Conservation (phyloP, 495 filamentous ascomycete species). For the Neurospora sp. region DNA sequence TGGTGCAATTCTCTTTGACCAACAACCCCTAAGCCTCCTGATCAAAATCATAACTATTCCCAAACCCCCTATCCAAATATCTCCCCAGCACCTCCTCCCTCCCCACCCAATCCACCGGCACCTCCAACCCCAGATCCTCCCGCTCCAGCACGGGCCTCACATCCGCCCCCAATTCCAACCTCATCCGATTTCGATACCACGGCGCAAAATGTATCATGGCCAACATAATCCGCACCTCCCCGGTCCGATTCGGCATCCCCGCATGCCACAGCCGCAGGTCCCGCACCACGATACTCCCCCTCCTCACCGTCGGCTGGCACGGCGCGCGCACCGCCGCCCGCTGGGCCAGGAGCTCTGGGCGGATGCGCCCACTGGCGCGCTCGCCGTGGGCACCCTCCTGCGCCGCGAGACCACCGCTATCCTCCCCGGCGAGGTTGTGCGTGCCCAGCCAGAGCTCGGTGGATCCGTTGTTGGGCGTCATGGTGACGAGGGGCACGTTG, state of each 20-base stretch:
- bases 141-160: slow-evolving; percentile 28
- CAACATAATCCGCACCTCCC: slow-evolving; percentile 44
- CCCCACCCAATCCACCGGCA: slow-evolving; percentile 34
- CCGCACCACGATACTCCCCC: slow-evolving; percentile 43
- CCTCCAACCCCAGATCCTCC: slow-evolving; percentile 24
- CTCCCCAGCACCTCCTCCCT: slow-evolving; percentile 21
- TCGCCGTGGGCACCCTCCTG: not conserved
- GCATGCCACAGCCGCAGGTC: slow-evolving; percentile 53
- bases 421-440: slow-evolving; percentile 28
- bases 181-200: slow-evolving; percentile 32
- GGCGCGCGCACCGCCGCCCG: slow-evolving; percentile 31
- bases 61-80: slow-evolving; percentile 38
- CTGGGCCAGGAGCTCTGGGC: slow-evolving; percentile 28
- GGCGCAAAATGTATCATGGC: slow-evolving; percentile 38
- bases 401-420: slow-evolving; percentile 38
- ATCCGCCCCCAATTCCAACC: slow-evolving; percentile 37
- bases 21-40: slow-evolving; percentile 9
- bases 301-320: slow-evolving; percentile 38
- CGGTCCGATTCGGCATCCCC: slow-evolving; percentile 45
- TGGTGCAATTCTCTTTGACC: too few relatives aligned
- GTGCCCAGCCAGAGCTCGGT: slow-evolving; percentile 55
- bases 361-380: slow-evolving; percentile 28
- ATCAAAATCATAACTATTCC: slow-evolving; percentile 41
- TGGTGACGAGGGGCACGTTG: slow-evolving; percentile 43
- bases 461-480: slow-evolving; percentile 44